These are phyloP conservation scores for Chrysoporthe puriensis DNA, from an alignment of 2,329 filamentous ascomycete species.

Conservation along the genomic window DNA sequence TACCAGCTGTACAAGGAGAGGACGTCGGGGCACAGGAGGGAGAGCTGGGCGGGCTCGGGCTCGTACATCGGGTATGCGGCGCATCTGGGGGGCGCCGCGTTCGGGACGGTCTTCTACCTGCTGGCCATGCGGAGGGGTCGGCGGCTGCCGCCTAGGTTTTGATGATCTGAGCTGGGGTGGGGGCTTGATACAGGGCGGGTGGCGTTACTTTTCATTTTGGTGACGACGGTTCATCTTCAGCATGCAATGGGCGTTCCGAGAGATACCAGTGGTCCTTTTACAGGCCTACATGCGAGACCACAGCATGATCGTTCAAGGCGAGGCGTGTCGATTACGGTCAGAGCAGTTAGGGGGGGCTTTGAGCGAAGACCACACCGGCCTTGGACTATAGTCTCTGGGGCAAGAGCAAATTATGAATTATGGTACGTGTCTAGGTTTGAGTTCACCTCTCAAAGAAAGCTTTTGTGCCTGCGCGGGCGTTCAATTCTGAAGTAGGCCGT, in stretches of 20 bases:
- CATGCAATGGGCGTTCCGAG: background rate
- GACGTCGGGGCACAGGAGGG: slow-evolving; percentile 14
- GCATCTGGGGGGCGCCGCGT: slow-evolving; percentile 33
- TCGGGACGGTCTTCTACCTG: slow-evolving; percentile 31
- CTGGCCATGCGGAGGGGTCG: slow-evolving; percentile 24
- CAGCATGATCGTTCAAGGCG: background rate
- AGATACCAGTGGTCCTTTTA: background rate
- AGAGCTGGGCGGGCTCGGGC: slow-evolving; percentile 24
- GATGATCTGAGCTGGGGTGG: background rate
- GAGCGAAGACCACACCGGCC: too few relatives aligned
- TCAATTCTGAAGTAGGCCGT: too few relatives aligned
- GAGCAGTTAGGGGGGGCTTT: too few relatives aligned
- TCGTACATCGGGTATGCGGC: slow-evolving; percentile 33
- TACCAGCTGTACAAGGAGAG: slow-evolving; percentile 28
- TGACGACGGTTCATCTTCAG: background rate
- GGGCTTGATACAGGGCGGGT: background rate
- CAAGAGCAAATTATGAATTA: background rate
- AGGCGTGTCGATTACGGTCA: background rate
- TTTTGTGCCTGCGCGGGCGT: too few relatives aligned
- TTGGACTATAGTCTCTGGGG: too few relatives aligned
- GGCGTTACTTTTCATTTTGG: too few relatives aligned
- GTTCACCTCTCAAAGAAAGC: background rate
- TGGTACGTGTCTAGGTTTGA: background rate
- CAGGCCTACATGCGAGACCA: background rate
- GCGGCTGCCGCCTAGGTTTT: background rate